These are phyloP conservation scores for Hericium erinaceus DNA, from an alignment of 768 basidiomycete species.

Conservation along the genomic window DNA sequence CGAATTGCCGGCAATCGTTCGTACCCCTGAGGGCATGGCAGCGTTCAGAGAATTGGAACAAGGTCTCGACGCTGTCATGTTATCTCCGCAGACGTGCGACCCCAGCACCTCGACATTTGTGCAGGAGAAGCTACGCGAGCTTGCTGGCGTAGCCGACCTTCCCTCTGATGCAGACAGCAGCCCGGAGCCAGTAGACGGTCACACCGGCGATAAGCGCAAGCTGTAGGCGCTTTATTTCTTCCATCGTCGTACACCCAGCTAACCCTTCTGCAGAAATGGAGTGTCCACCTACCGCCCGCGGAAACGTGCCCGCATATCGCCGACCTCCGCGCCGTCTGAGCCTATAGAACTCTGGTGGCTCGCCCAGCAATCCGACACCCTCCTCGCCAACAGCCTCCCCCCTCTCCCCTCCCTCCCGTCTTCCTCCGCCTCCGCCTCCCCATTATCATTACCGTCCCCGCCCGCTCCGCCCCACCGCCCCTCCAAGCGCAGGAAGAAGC, in stretches of 20 bases:
- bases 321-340: slow-evolving; percentile 4
- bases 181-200: slow-evolving; percentile 22
- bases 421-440: slow-evolving; percentile 17
- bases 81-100: slow-evolving; percentile 1
- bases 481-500: slow-evolving; percentile 17
- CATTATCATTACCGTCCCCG: slow-evolving; percentile 15
- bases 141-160: neutral
- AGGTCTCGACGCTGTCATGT: slow-evolving; percentile 29
- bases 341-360: slow-evolving; percentile 16
- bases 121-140: slow-evolving; percentile 14
- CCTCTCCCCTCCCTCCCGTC: slow-evolving; percentile 12
- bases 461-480: slow-evolving; percentile 16
- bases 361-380: slow-evolving; percentile 11
- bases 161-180: slow-evolving; percentile 15
- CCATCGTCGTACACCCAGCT: neutral
- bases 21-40: slow-evolving; percentile 69
- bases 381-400: slow-evolving; percentile 12
- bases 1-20: slow-evolving; percentile 59
- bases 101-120: slow-evolving; percentile 6
- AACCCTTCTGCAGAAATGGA: slow-evolving; percentile 18
- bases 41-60: slow-evolving; percentile 51
- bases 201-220: slow-evolving; percentile 58
- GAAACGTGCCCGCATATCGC: slow-evolving; percentile 50
- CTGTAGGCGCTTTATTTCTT: slow-evolving; percentile 22
- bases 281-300: slow-evolving; percentile 37